A percentile compares a stretch with the other conserved stretches of the same genome.
Conservation (phyloP, 148 eudicot genomes). For the Agrostemma githago region DNA sequence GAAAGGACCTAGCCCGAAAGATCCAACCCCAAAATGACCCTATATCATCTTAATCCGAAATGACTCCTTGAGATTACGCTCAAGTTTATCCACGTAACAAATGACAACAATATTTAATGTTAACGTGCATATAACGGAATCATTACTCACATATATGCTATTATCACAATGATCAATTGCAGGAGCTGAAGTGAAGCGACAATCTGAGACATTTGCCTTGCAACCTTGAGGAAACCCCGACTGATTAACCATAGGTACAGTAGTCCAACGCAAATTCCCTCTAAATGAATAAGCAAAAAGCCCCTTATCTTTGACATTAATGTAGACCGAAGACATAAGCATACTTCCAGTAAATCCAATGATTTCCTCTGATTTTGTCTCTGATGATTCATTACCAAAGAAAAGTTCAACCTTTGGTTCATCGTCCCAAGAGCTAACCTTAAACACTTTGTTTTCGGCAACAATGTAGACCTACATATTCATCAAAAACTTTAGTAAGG, state of each 20-base stretch:
- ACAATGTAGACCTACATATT: conserved; percentile 67
- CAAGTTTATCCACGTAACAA: neutral
- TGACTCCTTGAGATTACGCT: too few species aligned
- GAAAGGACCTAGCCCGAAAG: neutral
- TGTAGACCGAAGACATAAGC: conserved; percentile 53
- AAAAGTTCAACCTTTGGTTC: conserved; percentile 53
- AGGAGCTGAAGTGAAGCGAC: conserved; percentile 60
- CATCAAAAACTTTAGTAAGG: neutral
- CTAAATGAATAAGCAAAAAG: conserved; percentile 54
- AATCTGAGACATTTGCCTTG: conserved; percentile 51
- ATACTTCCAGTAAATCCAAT: conserved; percentile 62
- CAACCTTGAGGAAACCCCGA: conserved; percentile 80
- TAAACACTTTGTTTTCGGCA: conserved; percentile 71
- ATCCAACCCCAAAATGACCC: too few species aligned
- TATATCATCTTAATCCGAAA: too few species aligned
- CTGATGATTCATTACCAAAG: conserved; percentile 44
- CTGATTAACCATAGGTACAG: conserved; percentile 52
- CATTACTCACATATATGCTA: conserved; percentile 69
- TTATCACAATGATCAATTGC: conserved; percentile 82
- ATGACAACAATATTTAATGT: neutral
- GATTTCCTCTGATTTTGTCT: conserved; percentile 47
- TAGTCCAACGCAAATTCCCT: conserved; percentile 66
- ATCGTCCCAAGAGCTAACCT: conserved; percentile 38
- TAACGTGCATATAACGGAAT: neutral
- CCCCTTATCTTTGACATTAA: conserved; percentile 56